Conservation (phyloP, 495 filamentous ascomycete genomes). For the Trichodelitschia bisporula region DNA sequence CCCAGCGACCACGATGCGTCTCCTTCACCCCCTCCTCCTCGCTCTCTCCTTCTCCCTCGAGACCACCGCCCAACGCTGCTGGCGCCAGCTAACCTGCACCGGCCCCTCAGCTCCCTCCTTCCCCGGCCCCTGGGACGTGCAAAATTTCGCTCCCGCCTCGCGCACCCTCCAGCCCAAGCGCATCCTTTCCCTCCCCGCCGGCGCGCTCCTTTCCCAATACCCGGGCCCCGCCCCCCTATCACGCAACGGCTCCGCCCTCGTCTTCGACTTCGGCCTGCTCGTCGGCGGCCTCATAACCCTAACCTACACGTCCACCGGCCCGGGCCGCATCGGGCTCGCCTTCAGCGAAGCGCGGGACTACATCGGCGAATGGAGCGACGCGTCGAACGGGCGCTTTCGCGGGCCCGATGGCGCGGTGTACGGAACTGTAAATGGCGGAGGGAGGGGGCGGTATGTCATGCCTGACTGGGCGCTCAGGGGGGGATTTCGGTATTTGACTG, state of each 20-base stretch:
- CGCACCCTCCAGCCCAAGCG: slow-evolving; percentile 25
- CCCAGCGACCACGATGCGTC: too few species aligned
- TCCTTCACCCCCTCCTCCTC: too few species aligned
- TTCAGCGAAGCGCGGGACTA: slow-evolving; percentile 38
- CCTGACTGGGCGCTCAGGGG: slow-evolving; percentile 27
- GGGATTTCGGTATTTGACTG: slow-evolving; percentile 34
- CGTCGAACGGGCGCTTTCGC: slow-evolving; percentile 26
- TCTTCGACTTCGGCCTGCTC: slow-evolving; percentile 33
- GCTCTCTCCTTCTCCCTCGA: too few species aligned
- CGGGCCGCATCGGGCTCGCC: slow-evolving; percentile 28
- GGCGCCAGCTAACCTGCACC: slow-evolving; percentile 29
- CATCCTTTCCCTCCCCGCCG: slow-evolving; percentile 18
- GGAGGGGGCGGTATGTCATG: slow-evolving; percentile 24
- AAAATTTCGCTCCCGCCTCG: slow-evolving; percentile 32
- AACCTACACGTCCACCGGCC: slow-evolving; percentile 20
- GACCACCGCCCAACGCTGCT: slow-evolving; percentile 19
- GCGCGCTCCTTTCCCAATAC: slow-evolving; percentile 12
- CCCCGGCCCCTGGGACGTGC: slow-evolving; percentile 31
- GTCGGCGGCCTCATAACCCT: slow-evolving; percentile 31
- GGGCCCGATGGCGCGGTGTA: slow-evolving; percentile 28
- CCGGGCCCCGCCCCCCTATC: slow-evolving; percentile 14
- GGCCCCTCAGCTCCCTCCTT: slow-evolving; percentile 27
- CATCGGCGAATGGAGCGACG: slow-evolving; percentile 34
- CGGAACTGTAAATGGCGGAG: slow-evolving; percentile 22
- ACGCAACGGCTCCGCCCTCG: slow-evolving; percentile 23